Percentiles rank a stretch among this genome's conserved stretches.
These are phyloP conservation scores for Trichoderma orchidacearum DNA, from an alignment of 495 filamentous ascomycete genomes.

Conservation along the genomic window DNA sequence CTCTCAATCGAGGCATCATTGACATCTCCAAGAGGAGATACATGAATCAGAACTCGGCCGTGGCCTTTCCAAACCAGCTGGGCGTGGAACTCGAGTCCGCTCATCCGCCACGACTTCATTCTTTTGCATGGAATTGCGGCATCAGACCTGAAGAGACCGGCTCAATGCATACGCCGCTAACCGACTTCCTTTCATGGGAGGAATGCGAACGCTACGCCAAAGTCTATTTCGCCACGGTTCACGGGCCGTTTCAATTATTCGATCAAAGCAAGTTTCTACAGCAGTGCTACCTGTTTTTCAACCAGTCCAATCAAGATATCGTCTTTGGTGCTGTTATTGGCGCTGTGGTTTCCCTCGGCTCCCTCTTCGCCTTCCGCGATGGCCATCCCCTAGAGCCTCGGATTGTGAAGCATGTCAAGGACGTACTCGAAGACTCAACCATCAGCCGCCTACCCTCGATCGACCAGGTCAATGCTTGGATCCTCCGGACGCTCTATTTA, in stretches of 20 bases:
- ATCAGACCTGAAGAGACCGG: background rate
- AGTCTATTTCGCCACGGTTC: background rate
- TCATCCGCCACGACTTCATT: background rate
- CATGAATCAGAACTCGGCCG: background rate
- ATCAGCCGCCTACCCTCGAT: conserved; percentile 16
- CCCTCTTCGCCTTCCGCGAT: conserved; percentile 5
- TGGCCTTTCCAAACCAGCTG: background rate
- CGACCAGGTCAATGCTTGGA: conserved; percentile 31
- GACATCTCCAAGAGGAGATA: background rate
- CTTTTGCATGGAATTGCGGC: background rate
- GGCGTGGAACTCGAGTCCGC: background rate
- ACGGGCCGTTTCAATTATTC: background rate
- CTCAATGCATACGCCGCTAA: background rate
- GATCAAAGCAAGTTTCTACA: background rate
- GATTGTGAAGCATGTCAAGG: conserved; percentile 27
- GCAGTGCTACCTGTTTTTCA: background rate
- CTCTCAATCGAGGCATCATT: background rate
- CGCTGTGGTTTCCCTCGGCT: conserved; percentile 12
- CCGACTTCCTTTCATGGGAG: background rate
- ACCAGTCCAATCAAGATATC: background rate
- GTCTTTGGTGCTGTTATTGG: background rate
- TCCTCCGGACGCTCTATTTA: conserved; percentile 39
- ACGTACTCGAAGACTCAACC: conserved; percentile 27
- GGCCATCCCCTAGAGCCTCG: conserved; percentile 13
- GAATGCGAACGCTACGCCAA: background rate